phyloP scores from a whole-genome alignment of 129 eudicot species.

The Flaveria ramosissima region DNA sequence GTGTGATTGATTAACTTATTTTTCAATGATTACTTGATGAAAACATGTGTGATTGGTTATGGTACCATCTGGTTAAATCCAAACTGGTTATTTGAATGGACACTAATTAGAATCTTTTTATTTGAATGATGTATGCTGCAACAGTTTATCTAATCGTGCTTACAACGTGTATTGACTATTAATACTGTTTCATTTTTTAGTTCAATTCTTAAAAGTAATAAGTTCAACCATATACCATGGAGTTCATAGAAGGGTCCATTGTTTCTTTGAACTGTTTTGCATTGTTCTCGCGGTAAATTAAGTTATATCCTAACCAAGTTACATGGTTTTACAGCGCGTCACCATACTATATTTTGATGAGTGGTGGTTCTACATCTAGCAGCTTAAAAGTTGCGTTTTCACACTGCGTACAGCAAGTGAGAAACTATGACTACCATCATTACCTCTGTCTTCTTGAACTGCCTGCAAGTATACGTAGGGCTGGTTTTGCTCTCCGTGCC shows the following conservation, averaged over 20 bases:
- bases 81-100: no score
- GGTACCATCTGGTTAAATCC: no score
- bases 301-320: conserved; percentile 13
- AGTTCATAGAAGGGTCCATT: neutral
- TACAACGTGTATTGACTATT: no score
- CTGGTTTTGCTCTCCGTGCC: conserved; percentile 96
- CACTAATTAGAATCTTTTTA: no score
- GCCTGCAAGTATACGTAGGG: conserved; percentile 76
- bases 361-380: conserved; percentile 54
- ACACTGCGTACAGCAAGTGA: conserved; percentile 91
- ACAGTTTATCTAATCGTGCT: no score
- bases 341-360: conserved; percentile 44
- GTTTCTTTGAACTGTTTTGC: conserved; percentile 13
- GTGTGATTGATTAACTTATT: no score
- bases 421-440: conserved; percentile 94
- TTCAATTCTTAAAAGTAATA: neutral
- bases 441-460: conserved; percentile 96
- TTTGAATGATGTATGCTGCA: no score
- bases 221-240: conserved; percentile 1
- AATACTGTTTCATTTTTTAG: no score
- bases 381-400: conserved; percentile 77
- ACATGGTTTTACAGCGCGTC: conserved; percentile 35
- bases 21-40: no score
- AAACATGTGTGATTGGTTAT: no score
- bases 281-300: neutral